Percentiles rank a stretch among this genome's conserved stretches.
phyloP scores from a whole-genome alignment of 2,329 filamentous ascomycete genomes.

The Neurospora sp. region DNA sequence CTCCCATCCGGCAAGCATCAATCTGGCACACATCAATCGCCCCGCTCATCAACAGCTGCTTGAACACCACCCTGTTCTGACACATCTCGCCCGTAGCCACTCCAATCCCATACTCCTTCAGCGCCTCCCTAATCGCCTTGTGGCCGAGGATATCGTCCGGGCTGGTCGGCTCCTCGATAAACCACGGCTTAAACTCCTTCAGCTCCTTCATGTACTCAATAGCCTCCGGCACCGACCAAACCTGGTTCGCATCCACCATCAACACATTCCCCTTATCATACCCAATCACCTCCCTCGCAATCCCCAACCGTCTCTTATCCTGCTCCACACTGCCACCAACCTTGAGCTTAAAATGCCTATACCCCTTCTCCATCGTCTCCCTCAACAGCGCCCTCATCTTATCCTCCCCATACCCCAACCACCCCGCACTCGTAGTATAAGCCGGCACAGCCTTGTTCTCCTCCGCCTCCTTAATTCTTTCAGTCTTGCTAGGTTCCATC shows the following conservation, averaged over 20 bases:
- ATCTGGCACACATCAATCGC: conserved; percentile 86
- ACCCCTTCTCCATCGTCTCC: conserved; percentile 68
- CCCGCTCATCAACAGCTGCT: conserved; percentile 71
- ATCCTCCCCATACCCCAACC: conserved; percentile 83
- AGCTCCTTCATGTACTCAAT: conserved; percentile 80
- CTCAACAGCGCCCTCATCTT: conserved; percentile 70
- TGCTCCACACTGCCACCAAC: conserved; percentile 66
- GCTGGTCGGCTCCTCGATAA: conserved; percentile 89
- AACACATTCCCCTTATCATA: conserved; percentile 76
- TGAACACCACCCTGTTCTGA: conserved; percentile 90
- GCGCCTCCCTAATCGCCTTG: conserved; percentile 72
- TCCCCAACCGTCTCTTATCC: conserved; percentile 59
- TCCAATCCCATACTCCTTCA: conserved; percentile 64
- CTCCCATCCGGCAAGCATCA: conserved; percentile 81
- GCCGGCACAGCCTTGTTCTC: conserved; percentile 69
- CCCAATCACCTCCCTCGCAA: conserved; percentile 71
- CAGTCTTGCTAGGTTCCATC: conserved; percentile 56
- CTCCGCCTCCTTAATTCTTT: conserved; percentile 65
- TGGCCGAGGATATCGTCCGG: conserved; percentile 87
- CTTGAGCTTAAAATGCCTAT: conserved; percentile 85
- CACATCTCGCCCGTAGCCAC: conserved; percentile 93
- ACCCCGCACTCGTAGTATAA: conserved; percentile 84
- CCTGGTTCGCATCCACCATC: conserved; percentile 91
- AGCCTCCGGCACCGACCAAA: conserved; percentile 86
- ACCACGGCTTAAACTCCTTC: conserved; percentile 78